Conservation (phyloP, 106 monocot genomes). For the Dendrobium huoshanense region DNA sequence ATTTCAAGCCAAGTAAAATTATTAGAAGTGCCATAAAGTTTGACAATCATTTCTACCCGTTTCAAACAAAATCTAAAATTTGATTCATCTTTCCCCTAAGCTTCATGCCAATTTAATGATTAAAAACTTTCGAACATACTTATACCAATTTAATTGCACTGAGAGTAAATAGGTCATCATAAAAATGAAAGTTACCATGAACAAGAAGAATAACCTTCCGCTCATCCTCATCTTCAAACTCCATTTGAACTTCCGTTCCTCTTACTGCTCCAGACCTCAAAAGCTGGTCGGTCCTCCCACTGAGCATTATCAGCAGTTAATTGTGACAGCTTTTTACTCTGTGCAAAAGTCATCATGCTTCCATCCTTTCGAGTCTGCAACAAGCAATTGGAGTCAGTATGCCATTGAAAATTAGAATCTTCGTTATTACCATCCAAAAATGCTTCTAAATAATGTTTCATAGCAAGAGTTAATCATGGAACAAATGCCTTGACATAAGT, state of each 20-base stretch:
- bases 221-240: constrained; percentile 97
- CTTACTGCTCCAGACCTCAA: constrained; percentile 95
- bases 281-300: constrained; percentile 96
- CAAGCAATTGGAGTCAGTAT: background rate
- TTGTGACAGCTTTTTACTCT: constrained; percentile 94
- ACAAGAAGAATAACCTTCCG: constrained; percentile 99
- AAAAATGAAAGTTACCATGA: constrained; percentile 58
- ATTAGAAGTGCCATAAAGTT: background rate
- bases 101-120: background rate
- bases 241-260: constrained; percentile 91
- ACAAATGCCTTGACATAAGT: background rate
- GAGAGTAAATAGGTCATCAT: background rate
- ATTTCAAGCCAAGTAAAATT: background rate
- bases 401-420: background rate
- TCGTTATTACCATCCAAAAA: background rate
- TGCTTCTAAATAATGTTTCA: background rate
- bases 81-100: background rate
- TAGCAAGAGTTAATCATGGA: background rate
- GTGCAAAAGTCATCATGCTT: constrained; percentile 82
- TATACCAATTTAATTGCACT: background rate
- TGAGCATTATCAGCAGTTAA: constrained; percentile 97
- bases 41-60: background rate
- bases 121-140: background rate
- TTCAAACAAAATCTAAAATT: background rate
- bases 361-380: constrained; percentile 92